phyloP scores from a whole-genome alignment of 768 basidiomycete species.

The Chalciporus chontae region DNA sequence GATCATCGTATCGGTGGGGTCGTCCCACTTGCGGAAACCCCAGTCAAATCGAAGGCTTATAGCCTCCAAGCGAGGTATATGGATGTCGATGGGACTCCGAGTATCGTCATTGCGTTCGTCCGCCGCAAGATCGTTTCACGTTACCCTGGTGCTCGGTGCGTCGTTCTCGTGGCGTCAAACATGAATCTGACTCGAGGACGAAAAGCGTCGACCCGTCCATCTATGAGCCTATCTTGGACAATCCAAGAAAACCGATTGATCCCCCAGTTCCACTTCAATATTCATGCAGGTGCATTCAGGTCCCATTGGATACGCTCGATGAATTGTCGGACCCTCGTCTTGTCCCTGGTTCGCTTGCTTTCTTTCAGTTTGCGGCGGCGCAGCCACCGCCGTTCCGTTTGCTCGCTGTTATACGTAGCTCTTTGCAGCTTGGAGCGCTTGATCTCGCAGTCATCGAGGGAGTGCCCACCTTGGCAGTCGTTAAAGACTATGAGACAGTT shows the following conservation, averaged over 20 bases:
- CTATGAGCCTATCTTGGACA: constrained; percentile 31
- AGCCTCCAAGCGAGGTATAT: constrained; percentile 60
- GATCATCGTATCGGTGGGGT: constrained; percentile 46
- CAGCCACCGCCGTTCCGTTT: constrained; percentile 41
- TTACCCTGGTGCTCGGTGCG: constrained; percentile 16
- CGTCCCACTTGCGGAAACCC: constrained; percentile 47
- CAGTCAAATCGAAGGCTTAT: constrained; percentile 50
- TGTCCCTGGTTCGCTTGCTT: constrained; percentile 35
- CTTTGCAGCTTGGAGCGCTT: constrained; percentile 34
- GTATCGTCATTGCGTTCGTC: constrained; percentile 56
- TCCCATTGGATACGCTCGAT: constrained; percentile 44
- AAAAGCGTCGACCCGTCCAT: constrained; percentile 28
- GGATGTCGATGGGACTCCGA: constrained; percentile 39
- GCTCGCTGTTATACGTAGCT: constrained; percentile 36
- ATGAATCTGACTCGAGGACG: constrained; percentile 3
- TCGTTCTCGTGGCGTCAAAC: neutral
- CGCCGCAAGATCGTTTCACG: constrained; percentile 33
- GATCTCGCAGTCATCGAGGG: constrained; percentile 44
- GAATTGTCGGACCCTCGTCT: constrained; percentile 40
- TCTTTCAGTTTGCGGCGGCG: constrained; percentile 31
- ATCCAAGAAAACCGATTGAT: constrained; percentile 38
- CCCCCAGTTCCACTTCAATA: constrained; percentile 41
- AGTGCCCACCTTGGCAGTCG: constrained; percentile 39
- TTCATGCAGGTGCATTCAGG: constrained; percentile 40
- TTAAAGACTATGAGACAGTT: constrained; percentile 40